These are phyloP conservation scores for Primulina eburnea DNA, from an alignment of 257 asterid species.

Conservation along the genomic window DNA sequence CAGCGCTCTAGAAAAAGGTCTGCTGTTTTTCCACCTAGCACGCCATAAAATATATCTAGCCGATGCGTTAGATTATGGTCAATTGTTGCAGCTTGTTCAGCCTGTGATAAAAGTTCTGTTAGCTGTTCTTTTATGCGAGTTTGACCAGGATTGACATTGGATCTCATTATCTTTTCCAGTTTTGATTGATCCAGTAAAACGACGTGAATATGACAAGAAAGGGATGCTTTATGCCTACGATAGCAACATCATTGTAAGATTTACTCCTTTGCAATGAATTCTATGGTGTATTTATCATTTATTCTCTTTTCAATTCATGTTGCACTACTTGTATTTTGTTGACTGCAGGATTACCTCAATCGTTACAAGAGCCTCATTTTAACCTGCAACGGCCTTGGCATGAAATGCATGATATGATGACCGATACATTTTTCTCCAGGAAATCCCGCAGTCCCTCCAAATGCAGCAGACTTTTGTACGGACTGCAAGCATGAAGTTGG, in stretches of 20 bases:
- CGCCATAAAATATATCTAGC: not conserved
- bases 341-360: constrained; percentile 77
- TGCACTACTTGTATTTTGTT: not conserved
- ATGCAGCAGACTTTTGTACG: constrained; percentile 29
- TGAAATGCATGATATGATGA: constrained; percentile 83
- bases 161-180: constrained; percentile 46
- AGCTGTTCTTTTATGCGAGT: not conserved
- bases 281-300: not conserved
- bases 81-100: constrained; percentile 1
- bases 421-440: constrained; percentile 3
- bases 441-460: constrained; percentile 20
- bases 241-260: constrained; percentile 56
- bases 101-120: not conserved
- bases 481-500: constrained; percentile 28
- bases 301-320: not conserved
- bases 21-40: not conserved
- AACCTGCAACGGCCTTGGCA: constrained; percentile 91
- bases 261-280: constrained; percentile 9
- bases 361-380: constrained; percentile 91
- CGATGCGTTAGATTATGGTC: not conserved
- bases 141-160: constrained; percentile 3
- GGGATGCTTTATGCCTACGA: constrained; percentile 66
- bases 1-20: not conserved
- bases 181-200: constrained; percentile 77
- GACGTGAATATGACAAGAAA: constrained; percentile 79